Evolutionary conservation across 345 rosid species (phyloP).

Genomic region (Fremontodendron californicum): DNA sequence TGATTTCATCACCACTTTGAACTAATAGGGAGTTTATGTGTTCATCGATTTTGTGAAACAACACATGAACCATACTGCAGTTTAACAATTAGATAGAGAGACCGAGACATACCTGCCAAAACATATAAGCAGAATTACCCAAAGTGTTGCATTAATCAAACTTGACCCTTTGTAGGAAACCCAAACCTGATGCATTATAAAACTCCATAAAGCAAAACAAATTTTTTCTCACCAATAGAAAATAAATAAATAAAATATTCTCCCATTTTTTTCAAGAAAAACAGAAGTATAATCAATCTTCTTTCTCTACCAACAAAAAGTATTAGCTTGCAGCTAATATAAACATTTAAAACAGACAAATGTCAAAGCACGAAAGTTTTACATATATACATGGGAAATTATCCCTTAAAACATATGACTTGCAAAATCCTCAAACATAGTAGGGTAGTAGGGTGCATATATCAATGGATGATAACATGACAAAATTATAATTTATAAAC

Average conservation of each 20-base stretch:
- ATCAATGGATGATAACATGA: background rate
- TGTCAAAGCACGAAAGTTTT: background rate
- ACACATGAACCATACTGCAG: background rate
- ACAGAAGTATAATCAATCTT: background rate
- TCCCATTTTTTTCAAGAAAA: background rate
- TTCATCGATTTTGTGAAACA: background rate
- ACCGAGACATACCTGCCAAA: conserved; percentile 52
- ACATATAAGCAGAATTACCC: conserved; percentile 60
- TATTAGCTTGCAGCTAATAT: background rate
- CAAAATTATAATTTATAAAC: background rate
- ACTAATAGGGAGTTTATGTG: too few relatives aligned
- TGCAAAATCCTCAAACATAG: background rate
- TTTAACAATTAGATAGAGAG: background rate
- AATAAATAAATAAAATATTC: background rate
- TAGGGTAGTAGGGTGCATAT: background rate
- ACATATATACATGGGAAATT: background rate
- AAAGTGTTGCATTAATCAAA: conserved; percentile 36
- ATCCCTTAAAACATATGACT: background rate
- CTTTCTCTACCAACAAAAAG: background rate
- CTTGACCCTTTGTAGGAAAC: conserved; percentile 62
- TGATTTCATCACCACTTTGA: too few relatives aligned
- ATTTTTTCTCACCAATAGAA: background rate
- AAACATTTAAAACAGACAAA: background rate
- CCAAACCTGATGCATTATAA: conserved; percentile 52
- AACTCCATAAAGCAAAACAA: background rate